Percentiles rank a stretch among this genome's conserved stretches.
Conservation (phyloP, 306 rosid genomes). For the Gastrolobium villosum region DNA sequence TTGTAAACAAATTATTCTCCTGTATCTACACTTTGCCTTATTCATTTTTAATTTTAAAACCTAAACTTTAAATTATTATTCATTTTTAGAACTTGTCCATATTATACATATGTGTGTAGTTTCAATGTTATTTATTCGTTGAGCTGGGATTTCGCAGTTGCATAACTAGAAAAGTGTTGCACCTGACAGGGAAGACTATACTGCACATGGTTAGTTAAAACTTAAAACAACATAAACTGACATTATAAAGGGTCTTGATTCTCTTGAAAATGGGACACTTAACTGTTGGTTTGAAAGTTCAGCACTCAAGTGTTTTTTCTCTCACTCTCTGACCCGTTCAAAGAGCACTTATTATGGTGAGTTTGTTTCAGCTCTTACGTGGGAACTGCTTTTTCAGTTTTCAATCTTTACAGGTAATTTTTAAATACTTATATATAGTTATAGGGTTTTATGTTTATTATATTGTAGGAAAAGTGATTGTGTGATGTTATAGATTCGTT, state of each 20-base stretch:
- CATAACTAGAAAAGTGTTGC: too few species aligned
- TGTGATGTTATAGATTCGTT: too few species aligned
- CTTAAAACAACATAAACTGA: background rate
- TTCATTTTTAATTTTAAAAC: too few species aligned
- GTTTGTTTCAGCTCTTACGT: background rate
- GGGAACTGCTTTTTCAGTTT: background rate
- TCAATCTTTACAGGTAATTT: background rate
- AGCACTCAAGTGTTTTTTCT: constrained; percentile 14
- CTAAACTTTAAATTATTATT: too few species aligned
- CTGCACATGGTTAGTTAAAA: background rate
- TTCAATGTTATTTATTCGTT: too few species aligned
- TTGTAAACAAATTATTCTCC: too few species aligned
- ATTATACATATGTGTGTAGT: too few species aligned
- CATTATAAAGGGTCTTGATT: background rate
- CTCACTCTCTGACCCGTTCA: constrained; percentile 4
- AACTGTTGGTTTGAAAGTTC: background rate
- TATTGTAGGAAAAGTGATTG: too few species aligned
- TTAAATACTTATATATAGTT: background rate
- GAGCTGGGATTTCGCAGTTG: too few species aligned
- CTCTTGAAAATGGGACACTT: background rate
- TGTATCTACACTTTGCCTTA: too few species aligned
- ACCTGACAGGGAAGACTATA: background rate
- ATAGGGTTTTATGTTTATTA: too few species aligned
- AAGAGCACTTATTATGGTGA: background rate
- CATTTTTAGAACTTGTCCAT: too few species aligned